Percentiles rank a stretch among this genome's conserved stretches.
These are phyloP conservation scores for Skeletonema potamos DNA, from an alignment of 108 stramenopile species.

Conservation along the genomic window DNA sequence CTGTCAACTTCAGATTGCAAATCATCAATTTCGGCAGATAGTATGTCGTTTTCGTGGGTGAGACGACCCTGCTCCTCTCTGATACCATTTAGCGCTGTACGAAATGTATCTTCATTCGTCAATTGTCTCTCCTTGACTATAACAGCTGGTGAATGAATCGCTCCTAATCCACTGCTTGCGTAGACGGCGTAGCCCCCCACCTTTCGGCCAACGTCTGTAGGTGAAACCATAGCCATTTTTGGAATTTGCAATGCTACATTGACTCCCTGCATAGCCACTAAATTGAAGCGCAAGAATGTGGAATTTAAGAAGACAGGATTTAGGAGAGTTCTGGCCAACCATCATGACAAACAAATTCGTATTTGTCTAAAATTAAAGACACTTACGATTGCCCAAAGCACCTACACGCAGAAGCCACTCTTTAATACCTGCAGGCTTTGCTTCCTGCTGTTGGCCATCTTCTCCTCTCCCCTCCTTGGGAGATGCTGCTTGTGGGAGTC, in stretches of 20 bases:
- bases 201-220: neutral
- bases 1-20: slow-evolving; percentile 40
- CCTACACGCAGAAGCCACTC: slow-evolving; percentile 24
- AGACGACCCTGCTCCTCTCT: slow-evolving; percentile 33
- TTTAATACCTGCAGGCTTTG: slow-evolving; percentile 8
- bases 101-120: slow-evolving; percentile 44
- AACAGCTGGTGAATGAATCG: slow-evolving; percentile 17
- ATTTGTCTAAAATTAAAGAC: no score
- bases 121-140: slow-evolving; percentile 34
- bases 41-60: slow-evolving; percentile 30
- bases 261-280: slow-evolving; percentile 19
- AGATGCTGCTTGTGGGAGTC: neutral
- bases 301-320: neutral
- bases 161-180: slow-evolving; percentile 28
- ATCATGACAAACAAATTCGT: no score
- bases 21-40: slow-evolving; percentile 37
- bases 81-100: slow-evolving; percentile 36
- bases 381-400: slow-evolving; percentile 22
- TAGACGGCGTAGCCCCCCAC: slow-evolving; percentile 7
- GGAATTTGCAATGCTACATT: slow-evolving; percentile 1
- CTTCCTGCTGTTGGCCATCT: slow-evolving; percentile 2
- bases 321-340: no score
- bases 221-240: neutral
- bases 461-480: neutral
- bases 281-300: neutral